Evolutionary conservation across 169 alveolate species (phyloP).

Genomic region (Eimeria maxima): DNA sequence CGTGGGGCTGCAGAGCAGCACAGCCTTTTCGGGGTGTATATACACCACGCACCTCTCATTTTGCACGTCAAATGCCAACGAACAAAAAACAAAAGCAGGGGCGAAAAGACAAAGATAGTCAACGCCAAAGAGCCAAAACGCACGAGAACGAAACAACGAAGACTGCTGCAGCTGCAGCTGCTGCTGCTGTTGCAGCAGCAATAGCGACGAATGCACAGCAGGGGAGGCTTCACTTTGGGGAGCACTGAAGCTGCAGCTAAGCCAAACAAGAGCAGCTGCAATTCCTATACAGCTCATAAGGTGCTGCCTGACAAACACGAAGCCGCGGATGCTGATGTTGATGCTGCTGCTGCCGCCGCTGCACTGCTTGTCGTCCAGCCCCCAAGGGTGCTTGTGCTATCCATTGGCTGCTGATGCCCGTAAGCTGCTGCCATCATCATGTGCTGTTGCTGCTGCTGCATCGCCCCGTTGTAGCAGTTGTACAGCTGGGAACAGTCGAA

Average conservation of each 20-base stretch:
- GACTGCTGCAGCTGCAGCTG: slow-evolving; percentile 10
- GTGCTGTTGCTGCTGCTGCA: slow-evolving; percentile 63
- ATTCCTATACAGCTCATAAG: neutral
- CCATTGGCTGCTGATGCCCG: slow-evolving; percentile 49
- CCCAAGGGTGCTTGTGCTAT: slow-evolving; percentile 65
- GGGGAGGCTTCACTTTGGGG: neutral
- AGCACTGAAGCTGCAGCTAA: no score
- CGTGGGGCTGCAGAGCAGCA: neutral
- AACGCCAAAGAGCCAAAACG: neutral
- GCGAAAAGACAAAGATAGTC: neutral
- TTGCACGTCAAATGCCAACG: neutral
- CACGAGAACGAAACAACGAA: neutral
- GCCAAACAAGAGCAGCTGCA: no score
- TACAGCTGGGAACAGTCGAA: slow-evolving; percentile 68
- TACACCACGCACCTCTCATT: neutral
- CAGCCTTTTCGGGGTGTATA: neutral
- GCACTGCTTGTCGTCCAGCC: slow-evolving; percentile 58
- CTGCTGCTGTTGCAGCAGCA: slow-evolving; percentile 5
- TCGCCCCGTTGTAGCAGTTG: slow-evolving; percentile 53
- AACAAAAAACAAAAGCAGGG: neutral
- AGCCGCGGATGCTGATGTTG: slow-evolving; percentile 48
- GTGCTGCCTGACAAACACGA: slow-evolving; percentile 26
- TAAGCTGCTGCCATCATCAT: slow-evolving; percentile 54
- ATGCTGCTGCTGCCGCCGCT: slow-evolving; percentile 50
- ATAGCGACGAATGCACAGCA: neutral